These are phyloP conservation scores for Phtheirospermum japonicum DNA, from an alignment of 257 asterid genomes.

Conservation along the genomic window DNA sequence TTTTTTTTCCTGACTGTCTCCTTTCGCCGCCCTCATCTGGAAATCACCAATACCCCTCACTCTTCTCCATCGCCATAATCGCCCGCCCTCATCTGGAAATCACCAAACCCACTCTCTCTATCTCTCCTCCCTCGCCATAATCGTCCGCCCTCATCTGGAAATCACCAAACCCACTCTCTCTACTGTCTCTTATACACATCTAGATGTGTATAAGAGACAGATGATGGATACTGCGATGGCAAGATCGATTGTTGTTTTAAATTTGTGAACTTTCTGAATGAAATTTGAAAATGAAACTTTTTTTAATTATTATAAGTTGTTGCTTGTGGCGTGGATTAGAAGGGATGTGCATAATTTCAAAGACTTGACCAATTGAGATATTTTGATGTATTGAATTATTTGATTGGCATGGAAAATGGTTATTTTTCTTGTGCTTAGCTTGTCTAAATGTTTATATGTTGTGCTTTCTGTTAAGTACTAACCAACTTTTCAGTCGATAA, in stretches of 20 bases:
- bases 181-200: no score
- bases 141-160: conserved; percentile 21
- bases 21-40: no score
- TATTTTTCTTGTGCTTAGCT: background rate
- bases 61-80: no score
- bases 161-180: no score
- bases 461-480: background rate
- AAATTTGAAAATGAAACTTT: no score
- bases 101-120: no score
- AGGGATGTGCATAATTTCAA: conserved; percentile 4
- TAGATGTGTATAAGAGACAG: no score
- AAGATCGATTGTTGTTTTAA: conserved; percentile 23
- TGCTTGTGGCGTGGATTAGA: conserved; percentile 17
- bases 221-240: conserved; percentile 16
- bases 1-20: no score
- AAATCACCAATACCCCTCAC: conserved; percentile 34
- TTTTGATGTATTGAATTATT: conserved; percentile 13
- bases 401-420: background rate
- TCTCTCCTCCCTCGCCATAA: conserved; percentile 34
- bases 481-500: background rate
- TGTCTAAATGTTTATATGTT: background rate
- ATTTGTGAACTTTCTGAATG: conserved; percentile 14
- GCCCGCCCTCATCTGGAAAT: no score
- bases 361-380: background rate
- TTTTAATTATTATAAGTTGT: background rate